Conservation (phyloP, 441 rosid genomes). For the Pelargonium cotyledonis region DNA sequence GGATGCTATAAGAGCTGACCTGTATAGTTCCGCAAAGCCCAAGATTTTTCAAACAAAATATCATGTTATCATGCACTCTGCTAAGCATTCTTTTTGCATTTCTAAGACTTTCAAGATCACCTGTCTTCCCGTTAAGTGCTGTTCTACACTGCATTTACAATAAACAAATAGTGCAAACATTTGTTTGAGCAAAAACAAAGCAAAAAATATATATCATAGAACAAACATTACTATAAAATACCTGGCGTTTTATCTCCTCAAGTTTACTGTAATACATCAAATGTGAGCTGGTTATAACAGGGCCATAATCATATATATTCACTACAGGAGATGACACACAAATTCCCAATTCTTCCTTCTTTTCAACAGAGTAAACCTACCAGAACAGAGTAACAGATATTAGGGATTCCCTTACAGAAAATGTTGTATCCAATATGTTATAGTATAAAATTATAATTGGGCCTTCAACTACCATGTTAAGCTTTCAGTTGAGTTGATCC, state of each 20-base stretch:
- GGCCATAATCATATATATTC: conserved; percentile 53
- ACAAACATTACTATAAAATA: conserved; percentile 25
- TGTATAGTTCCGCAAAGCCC: conserved; percentile 85
- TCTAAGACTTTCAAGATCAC: conserved; percentile 42
- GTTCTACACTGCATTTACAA: conserved; percentile 57
- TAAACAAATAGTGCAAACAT: conserved; percentile 19
- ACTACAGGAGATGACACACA: conserved; percentile 70
- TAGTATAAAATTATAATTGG: too few species aligned
- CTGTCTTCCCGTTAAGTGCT: conserved; percentile 42
- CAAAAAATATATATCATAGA: conserved; percentile 10
- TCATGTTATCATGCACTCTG: conserved; percentile 65
- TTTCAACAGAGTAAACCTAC: conserved; percentile 78
- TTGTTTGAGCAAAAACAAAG: conserved; percentile 21
- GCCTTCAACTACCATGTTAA: not conserved
- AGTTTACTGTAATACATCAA: conserved; percentile 33
- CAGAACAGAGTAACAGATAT: conserved; percentile 12
- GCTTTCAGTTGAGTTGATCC: too few species aligned
- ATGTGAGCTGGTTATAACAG: conserved; percentile 35
- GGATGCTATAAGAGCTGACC: conserved; percentile 37
- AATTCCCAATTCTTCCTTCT: conserved; percentile 51
- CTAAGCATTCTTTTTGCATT: conserved; percentile 50
- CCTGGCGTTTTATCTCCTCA: conserved; percentile 56
- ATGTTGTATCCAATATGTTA: not conserved
- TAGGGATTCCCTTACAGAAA: not conserved
- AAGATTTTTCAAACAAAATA: conserved; percentile 59